These are phyloP conservation scores for Suillus cothurnatus DNA, from an alignment of 768 basidiomycete species.

Conservation along the genomic window DNA sequence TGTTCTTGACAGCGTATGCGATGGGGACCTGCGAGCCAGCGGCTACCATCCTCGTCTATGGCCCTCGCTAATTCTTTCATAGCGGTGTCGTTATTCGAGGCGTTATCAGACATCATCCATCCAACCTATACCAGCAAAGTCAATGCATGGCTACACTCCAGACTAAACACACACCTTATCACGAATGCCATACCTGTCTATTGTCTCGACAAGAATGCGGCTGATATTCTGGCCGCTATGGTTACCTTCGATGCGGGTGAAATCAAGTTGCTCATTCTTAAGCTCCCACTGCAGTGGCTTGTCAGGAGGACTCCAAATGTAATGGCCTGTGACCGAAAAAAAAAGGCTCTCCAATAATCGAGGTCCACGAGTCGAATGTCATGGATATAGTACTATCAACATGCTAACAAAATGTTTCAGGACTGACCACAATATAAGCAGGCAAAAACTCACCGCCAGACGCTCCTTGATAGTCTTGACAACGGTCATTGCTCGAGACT, in stretches of 20 bases:
- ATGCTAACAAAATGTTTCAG: not conserved
- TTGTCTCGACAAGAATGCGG: not conserved
- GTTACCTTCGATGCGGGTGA: not conserved
- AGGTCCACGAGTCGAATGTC: constrained; percentile 21
- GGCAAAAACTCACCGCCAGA: not conserved
- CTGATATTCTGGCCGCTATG: not conserved
- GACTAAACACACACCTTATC: not conserved
- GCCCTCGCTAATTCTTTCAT: not conserved
- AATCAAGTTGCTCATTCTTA: not conserved
- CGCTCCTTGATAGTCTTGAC: not conserved
- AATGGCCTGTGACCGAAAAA: constrained; percentile 19
- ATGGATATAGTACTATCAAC: not conserved
- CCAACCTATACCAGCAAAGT: not conserved
- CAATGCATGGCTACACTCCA: no score
- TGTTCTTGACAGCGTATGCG: not conserved
- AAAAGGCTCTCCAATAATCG: constrained; percentile 17
- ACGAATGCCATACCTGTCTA: not conserved
- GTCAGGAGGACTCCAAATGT: constrained; percentile 8
- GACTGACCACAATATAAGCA: not conserved
- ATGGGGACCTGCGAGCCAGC: not conserved
- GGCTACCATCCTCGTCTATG: not conserved
- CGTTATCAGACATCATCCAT: not conserved
- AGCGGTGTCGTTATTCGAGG: not conserved
- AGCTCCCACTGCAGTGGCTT: not conserved
- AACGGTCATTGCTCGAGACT: not conserved